A percentile compares a stretch with the other conserved stretches of the same genome.
phyloP scores from a whole-genome alignment of 78 protist genomes.

The slime mould (Dictyostelium discoideum) region DNA sequence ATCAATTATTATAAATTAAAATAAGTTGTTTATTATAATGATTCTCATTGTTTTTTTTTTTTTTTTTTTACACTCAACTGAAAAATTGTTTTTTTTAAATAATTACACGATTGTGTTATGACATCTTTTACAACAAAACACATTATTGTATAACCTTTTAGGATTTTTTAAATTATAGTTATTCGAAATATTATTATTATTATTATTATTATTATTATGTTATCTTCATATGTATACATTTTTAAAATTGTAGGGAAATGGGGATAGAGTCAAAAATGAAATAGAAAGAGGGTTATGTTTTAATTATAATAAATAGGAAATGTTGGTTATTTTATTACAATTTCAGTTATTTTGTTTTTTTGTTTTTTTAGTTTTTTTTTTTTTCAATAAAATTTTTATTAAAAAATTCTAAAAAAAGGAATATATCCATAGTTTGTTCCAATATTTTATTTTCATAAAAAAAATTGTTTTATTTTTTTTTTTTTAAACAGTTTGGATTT shows the following conservation, averaged over 20 bases:
- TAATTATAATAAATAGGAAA: not conserved
- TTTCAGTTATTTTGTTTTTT: not conserved
- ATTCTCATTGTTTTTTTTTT: not conserved
- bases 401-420: not conserved
- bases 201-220: not conserved
- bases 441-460: not conserved
- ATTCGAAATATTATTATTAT: not conserved
- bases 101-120: not conserved
- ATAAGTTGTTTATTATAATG: not conserved
- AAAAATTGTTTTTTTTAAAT: not conserved
- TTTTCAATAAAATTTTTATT: not conserved
- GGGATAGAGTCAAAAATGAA: not conserved
- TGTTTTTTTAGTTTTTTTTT: not conserved
- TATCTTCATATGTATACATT: not conserved
- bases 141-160: not conserved
- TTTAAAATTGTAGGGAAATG: not conserved
- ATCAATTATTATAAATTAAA: not conserved
- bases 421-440: not conserved
- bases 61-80: not conserved
- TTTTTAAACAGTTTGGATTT: not conserved
- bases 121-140: not conserved
- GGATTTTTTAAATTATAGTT: not conserved
- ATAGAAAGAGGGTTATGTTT: not conserved
- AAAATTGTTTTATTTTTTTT: not conserved
- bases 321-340: not conserved